Evolutionary conservation across 2,329 filamentous ascomycete genomes (phyloP), one percentile per base, ranked within the genome.

Genomic region (Pezicula radicicola): DNA sequence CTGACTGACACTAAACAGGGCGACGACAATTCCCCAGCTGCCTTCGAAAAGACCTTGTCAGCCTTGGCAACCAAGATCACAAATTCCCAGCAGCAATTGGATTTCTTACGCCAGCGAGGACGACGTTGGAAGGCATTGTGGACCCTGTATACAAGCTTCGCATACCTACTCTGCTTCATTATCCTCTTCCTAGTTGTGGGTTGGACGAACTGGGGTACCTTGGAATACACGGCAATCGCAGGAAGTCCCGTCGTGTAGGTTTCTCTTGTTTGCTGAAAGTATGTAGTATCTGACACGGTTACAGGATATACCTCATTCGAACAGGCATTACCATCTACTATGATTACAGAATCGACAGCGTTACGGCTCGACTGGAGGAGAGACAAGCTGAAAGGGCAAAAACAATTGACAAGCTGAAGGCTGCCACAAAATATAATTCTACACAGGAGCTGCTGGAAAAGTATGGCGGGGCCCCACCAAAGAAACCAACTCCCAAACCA

Each of bases 321-420:
- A 81, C 80, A 28, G 70, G 75, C 4, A 77, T 91, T 46, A 79
- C 85, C 13, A 73, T 80, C 9, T 88, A 88, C 70, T 99, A 90
- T 73, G 88, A 87, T 61, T 95, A 89, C 68, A 89, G 91, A 55
- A 87, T 94, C 62, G 81, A 87, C 19, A 83, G 77, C 15, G 78
- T 89, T 10, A 82, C 87, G 59, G 70, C 77, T 37, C 80, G 87
- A 39, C 78, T 97, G 28, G 87, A 93, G 61, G 81, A 81, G 18
- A 80, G 92, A 35, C 84, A 92, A 63, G 82, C 84, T 49, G 89
- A 97, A 69, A 85, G 93, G 49, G 84, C 89, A 53, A 84, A 84
- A 62, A 96, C 92, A 2, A 97, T 99, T 59, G 88, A 96, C 68
- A 92, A 92, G 71, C 83, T 99, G 57, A 99, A 99, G 72, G 85